Base-by-base conservation (phyloP, 2,329 filamentous ascomycete species). In the Monosporascus sp. region DNA sequence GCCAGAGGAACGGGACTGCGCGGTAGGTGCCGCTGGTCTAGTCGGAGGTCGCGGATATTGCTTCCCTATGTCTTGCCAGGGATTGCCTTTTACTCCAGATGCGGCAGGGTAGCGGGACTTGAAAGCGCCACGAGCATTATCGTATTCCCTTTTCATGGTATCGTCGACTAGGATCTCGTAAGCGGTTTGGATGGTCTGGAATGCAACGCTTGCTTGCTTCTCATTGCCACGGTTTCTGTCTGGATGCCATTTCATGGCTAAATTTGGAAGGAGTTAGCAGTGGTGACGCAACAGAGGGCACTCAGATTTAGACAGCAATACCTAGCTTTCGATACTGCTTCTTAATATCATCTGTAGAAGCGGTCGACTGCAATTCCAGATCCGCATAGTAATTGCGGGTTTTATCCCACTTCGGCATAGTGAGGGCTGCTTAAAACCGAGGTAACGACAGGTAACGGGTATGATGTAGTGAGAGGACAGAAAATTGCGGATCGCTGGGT, bases 221-320 rank as follows among this genome's bases (percentile, higher is more conserved):
- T 96, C 90, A 64, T 82, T 83, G 49, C 91, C 91, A 11, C 87
- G 89, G 65, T 96, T 96, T 54, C 91, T 86, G 68, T 96, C 91
- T 7, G 91, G 91, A 65, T 96, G 91, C 64, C 88, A 95, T 69
- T 89, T 88, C 47, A 95, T 76, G 47, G 90, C 90, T 90, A 53
- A 4, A 24, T 11, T 14, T 22, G 31, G 22, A 47, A 39, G 42
- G 5, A 6, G 59, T 73, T 58, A 70, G 65, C 46, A 55, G 44
- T 38, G 41, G 45, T 51, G 55, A 31, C 53, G 52, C 48, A 56
- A 41, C 25, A 5, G 15, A 5, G 6, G 49, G 6, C 1, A 18
- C 11, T 38, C n/a, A 44, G 31, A 36, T 20, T 38, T n/a, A 37
- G 45, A 47, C 31, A 34, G n/a, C 9, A 22, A 44, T 74, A 90